phyloP scores from a whole-genome alignment of 345 rosid genomes.

The Arabidopsis arenosa region DNA sequence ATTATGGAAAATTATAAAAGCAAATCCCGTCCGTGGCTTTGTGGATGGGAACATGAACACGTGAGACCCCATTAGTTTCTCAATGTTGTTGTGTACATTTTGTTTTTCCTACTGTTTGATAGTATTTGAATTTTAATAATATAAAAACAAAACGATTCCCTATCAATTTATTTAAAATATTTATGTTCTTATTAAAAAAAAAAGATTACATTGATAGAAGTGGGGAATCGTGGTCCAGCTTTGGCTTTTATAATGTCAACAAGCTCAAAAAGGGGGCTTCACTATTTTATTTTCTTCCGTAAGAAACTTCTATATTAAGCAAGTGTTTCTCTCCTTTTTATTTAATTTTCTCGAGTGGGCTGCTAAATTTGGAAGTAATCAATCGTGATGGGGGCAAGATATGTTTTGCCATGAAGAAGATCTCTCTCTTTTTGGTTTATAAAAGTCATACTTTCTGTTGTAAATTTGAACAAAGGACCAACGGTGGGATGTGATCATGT shows the following conservation, averaged over 20 bases:
- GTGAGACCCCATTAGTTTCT: slow-evolving; percentile 41
- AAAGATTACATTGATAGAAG: slow-evolving; percentile 24
- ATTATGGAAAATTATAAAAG: background rate
- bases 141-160: slow-evolving; percentile 26
- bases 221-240: slow-evolving; percentile 48
- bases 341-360: slow-evolving; percentile 36
- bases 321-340: slow-evolving; percentile 27
- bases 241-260: slow-evolving; percentile 46
- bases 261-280: slow-evolving; percentile 28
- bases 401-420: slow-evolving; percentile 39
- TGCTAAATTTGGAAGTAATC: slow-evolving; percentile 43
- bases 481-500: slow-evolving; percentile 30
- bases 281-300: slow-evolving; percentile 21
- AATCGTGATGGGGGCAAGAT: slow-evolving; percentile 34
- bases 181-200: slow-evolving; percentile 2
- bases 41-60: slow-evolving; percentile 41
- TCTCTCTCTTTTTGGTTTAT: background rate
- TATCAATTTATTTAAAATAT: slow-evolving; percentile 2
- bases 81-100: slow-evolving; percentile 25
- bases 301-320: slow-evolving; percentile 43
- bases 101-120: background rate
- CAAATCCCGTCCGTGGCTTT: slow-evolving; percentile 24
- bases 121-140: slow-evolving; percentile 7
- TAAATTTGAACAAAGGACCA: slow-evolving; percentile 31
- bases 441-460: slow-evolving; percentile 31